Percentiles rank a stretch among this genome's conserved stretches.
These are phyloP conservation scores for Alternaria novae-zelandiae DNA, from an alignment of 2,329 filamentous ascomycete genomes.

Conservation along the genomic window DNA sequence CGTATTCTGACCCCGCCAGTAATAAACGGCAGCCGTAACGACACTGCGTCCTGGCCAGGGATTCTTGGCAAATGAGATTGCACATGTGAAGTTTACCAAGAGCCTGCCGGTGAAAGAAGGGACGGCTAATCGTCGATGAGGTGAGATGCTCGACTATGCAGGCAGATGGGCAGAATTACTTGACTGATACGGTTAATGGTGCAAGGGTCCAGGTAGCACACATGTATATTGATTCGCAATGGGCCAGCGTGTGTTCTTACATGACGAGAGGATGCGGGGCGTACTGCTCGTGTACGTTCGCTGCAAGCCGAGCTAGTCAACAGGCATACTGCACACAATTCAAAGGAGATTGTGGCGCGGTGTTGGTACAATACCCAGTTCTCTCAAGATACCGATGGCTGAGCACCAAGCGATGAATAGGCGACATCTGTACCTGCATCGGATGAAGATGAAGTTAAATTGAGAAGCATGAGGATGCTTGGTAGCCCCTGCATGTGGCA, in stretches of 20 bases:
- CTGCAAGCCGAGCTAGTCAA: constrained; percentile 2
- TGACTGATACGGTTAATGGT: constrained; percentile 15
- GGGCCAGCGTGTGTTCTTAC: constrained; percentile 18
- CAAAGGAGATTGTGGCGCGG: constrained; percentile 5
- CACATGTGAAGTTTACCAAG: neutral
- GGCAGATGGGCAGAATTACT: constrained; percentile 4
- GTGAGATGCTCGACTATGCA: neutral
- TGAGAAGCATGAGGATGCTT: constrained; percentile 3
- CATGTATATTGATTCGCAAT: constrained; percentile 8
- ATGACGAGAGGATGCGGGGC: constrained; percentile 2
- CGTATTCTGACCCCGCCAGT: constrained; percentile 13
- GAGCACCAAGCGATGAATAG: neutral
- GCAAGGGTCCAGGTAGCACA: constrained; percentile 14
- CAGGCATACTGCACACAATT: neutral
- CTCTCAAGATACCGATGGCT: neutral
- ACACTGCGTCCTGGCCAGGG: neutral
- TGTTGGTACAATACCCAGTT: constrained; percentile 2
- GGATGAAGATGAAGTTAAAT: constrained; percentile 11
- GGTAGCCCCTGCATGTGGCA: constrained; percentile 17
- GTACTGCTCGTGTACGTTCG: neutral
- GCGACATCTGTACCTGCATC: constrained; percentile 22
- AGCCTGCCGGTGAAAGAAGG: neutral
- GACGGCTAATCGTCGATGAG: neutral
- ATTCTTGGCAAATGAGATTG: constrained; percentile 3
- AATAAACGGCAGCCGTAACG: constrained; percentile 17